These are phyloP conservation scores for Quercus alba DNA, from an alignment of 306 rosid genomes.

Conservation along the genomic window DNA sequence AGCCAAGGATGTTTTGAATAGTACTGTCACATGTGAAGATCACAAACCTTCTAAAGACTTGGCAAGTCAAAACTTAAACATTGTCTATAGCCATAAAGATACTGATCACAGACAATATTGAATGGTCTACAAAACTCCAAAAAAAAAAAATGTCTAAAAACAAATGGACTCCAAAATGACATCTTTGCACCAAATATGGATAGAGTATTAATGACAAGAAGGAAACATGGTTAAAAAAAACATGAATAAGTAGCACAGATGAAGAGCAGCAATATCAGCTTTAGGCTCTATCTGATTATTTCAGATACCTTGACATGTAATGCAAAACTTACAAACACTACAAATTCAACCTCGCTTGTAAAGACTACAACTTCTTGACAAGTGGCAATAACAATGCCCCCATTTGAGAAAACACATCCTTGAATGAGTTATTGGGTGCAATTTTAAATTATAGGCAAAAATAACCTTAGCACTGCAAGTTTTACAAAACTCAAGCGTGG, in stretches of 20 bases:
- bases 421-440: background rate
- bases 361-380: background rate
- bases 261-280: background rate
- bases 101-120: background rate
- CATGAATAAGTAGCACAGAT: background rate
- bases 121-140: background rate
- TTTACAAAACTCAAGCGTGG: background rate
- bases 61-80: background rate
- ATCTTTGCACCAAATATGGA: background rate
- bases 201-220: background rate
- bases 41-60: constrained; percentile 4
- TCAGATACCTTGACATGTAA: background rate
- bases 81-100: background rate
- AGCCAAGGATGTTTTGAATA: background rate
- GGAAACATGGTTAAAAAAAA: background rate
- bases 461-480: background rate
- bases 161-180: background rate
- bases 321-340: background rate
- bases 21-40: background rate
- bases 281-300: background rate
- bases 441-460: background rate
- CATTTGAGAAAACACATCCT: background rate
- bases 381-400: background rate
- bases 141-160: background rate
- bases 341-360: background rate